A percentile compares a stretch with the other conserved stretches of the same genome.
Conservation (phyloP, 2,329 filamentous ascomycete genomes). For the Ophioceras dolichostomum region DNA sequence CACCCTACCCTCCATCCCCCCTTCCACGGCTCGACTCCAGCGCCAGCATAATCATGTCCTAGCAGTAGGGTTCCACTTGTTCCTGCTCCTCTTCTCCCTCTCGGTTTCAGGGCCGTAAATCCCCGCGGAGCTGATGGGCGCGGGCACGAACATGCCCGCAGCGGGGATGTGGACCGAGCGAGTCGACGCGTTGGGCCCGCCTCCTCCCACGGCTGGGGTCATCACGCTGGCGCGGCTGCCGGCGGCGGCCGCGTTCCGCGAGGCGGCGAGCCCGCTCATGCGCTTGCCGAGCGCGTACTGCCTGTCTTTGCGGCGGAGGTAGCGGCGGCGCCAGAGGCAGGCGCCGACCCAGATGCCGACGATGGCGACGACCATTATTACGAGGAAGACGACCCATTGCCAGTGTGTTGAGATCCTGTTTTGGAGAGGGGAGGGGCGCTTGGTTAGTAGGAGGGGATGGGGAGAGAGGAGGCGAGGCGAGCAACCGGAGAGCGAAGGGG, state of each 20-base stretch:
- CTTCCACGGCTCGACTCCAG: no score
- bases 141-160: constrained; percentile 26
- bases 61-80: constrained; percentile 32
- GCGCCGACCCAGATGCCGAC: constrained; percentile 53
- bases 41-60: no score
- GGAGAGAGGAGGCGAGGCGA: not conserved
- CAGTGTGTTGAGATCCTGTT: constrained; percentile 57
- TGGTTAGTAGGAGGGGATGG: not conserved
- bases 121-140: constrained; percentile 15
- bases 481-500: not conserved
- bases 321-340: constrained; percentile 60
- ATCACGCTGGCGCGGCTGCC: constrained; percentile 5
- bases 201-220: no score
- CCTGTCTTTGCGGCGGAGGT: constrained; percentile 57
- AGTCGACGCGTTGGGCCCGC: constrained; percentile 12
- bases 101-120: constrained; percentile 18
- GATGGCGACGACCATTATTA: constrained; percentile 60
- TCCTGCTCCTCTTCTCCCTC: constrained; percentile 24
- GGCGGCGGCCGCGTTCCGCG: constrained; percentile 15
- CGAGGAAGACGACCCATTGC: constrained; percentile 73
- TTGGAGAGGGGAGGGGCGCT: not conserved
- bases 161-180: constrained; percentile 18
- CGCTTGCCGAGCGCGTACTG: constrained; percentile 34
- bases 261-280: constrained; percentile 11
- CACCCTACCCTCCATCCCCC: not conserved